Base-by-base conservation (phyloP, 257 asterid species). In the Mitragyna speciosa region DNA sequence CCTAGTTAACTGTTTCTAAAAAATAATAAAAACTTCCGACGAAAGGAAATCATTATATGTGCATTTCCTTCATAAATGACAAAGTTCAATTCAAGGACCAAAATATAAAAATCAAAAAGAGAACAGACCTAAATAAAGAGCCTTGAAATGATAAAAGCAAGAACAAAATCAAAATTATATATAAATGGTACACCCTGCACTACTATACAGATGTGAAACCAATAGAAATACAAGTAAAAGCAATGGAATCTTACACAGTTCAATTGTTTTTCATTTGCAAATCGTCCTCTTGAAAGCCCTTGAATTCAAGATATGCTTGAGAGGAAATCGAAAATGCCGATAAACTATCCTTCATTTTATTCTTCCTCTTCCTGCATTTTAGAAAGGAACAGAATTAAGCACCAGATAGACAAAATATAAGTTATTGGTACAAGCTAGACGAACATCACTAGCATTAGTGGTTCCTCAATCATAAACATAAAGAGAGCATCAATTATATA, bases 241-340 rank as follows among this genome's bases (percentile, higher is more conserved):
- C 75, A 69, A 78, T 69, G 49, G 82, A 68, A 79, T 74, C 87
- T 82, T 66, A 84, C 85, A 79, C 58, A 80, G 78, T 81, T 75
- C 74, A 73, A 70, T 64, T 73, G 76, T 70, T 76, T 84, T 89
- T 83, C 74, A 87, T 88, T 88, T 90, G 82, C 80, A 79, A 78
- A 79, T 67, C 80, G 83, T 89, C 90, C 78, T 92, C 90, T 86
- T 90, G 48, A 76, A 86, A 75, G 84, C 84, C 68, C 82, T 87
- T 74, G 86, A 83, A 65, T 81, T 89, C 91, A 84, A 80, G 72
- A 84, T 71, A 61, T 75, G 89, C 88, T 88, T 92, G 85, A 91
- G 90, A 67, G 93, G 89, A 84, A 84, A 91, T 77, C 85, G 76
- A 49, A 88, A 70, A 83, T 90, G 87, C 76, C 67, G 86, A 70